Evolutionary conservation across 306 rosid species (phyloP).

Genomic region (Corylus avellana): DNA sequence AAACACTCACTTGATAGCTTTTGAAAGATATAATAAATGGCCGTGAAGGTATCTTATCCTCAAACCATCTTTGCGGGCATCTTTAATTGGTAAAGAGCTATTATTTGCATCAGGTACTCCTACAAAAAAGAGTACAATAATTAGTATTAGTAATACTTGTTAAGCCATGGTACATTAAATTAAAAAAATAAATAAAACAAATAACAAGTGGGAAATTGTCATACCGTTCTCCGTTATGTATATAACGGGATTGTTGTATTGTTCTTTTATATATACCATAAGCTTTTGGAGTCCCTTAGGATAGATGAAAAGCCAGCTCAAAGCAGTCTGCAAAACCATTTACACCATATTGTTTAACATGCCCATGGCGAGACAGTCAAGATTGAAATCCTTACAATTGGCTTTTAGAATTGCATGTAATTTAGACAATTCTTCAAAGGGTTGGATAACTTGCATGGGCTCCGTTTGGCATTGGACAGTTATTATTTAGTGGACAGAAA

Average conservation of each 20-base stretch:
- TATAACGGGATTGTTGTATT: constrained; percentile 44
- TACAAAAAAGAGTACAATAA: background rate
- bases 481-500: too few species aligned
- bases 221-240: constrained; percentile 66
- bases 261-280: constrained; percentile 25
- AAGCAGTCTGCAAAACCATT: constrained; percentile 43
- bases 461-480: too few species aligned
- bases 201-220: background rate
- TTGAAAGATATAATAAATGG: constrained; percentile 44
- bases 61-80: constrained; percentile 39
- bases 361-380: too few species aligned
- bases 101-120: constrained; percentile 46
- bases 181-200: too few species aligned
- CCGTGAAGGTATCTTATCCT: constrained; percentile 45
- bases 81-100: constrained; percentile 38
- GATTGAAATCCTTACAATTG: too few species aligned
- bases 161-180: too few species aligned
- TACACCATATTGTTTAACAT: background rate
- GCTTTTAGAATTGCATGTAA: too few species aligned
- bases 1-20: constrained; percentile 52
- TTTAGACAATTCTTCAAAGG: too few species aligned
- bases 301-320: constrained; percentile 47
- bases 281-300: constrained; percentile 51
- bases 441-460: too few species aligned
- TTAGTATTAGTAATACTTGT: too few species aligned